Percentiles rank a stretch among this genome's conserved stretches.
These are phyloP conservation scores for Durio zibethinus DNA, from an alignment of 345 rosid species.

Conservation along the genomic window DNA sequence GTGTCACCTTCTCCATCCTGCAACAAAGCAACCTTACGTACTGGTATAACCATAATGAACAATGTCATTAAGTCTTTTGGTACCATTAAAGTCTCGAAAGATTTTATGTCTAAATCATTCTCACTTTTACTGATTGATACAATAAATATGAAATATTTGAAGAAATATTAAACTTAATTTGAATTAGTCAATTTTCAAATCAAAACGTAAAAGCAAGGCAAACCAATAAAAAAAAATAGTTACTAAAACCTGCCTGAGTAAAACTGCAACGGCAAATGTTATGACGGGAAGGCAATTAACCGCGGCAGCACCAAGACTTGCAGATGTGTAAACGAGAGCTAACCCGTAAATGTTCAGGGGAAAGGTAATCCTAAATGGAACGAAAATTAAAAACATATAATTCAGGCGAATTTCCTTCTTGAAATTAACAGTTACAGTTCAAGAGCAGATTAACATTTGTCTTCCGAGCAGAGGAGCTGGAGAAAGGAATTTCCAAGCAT, in stretches of 20 bases:
- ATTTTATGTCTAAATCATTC: no score
- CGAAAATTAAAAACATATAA: not conserved
- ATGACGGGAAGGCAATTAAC: slow-evolving; percentile 15
- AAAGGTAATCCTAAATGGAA: slow-evolving; percentile 17
- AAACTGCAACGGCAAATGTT: slow-evolving; percentile 24
- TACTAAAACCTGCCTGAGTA: slow-evolving; percentile 13
- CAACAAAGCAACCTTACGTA: no score
- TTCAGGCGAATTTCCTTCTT: not conserved
- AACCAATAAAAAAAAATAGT: no score
- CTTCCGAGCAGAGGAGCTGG: not conserved
- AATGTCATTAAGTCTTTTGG: no score
- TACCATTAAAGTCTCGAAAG: no score
- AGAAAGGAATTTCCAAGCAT: not conserved
- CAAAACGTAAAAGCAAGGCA: no score
- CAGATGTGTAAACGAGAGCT: slow-evolving; percentile 19
- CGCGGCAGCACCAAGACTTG: slow-evolving; percentile 16
- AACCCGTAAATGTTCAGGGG: slow-evolving; percentile 3
- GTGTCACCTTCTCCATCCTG: slow-evolving; percentile 23
- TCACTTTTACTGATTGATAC: no score
- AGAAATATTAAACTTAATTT: no score
- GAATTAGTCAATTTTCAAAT: no score
- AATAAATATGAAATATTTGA: no score
- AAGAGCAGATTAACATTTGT: not conserved
- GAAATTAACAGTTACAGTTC: not conserved
- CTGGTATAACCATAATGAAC: no score